These are phyloP conservation scores for Ustilago lituana DNA, from an alignment of 1,284 basidiomycete species.

Conservation along the genomic window DNA sequence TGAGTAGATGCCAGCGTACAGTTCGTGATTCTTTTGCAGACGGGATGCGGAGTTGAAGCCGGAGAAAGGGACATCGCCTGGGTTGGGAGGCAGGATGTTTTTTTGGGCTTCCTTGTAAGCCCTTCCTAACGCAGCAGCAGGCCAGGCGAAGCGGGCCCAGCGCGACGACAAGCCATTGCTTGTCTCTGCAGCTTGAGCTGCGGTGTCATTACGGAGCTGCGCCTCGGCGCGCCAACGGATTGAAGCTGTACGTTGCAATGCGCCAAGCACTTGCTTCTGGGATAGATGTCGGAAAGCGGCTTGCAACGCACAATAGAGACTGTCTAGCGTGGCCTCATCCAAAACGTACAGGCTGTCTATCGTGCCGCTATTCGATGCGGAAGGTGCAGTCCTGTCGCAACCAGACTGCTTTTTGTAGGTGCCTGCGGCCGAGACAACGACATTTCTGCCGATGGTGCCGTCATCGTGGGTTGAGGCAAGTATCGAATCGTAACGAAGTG, in stretches of 20 bases:
- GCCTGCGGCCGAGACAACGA: constrained; percentile 26
- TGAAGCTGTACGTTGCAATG: constrained; percentile 54
- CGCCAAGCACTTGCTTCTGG: constrained; percentile 35
- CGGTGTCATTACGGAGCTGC: constrained; percentile 45
- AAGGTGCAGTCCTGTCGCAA: not conserved
- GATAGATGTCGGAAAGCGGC: constrained; percentile 45
- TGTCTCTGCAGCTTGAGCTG: constrained; percentile 29
- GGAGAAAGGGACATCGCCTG: constrained; percentile 10
- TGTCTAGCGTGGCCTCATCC: constrained; percentile 37
- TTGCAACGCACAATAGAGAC: constrained; percentile 34
- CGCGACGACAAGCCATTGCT: constrained; percentile 24
- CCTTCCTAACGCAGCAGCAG: constrained; percentile 43
- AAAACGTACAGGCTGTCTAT: constrained; percentile 15
- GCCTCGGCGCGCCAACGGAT: constrained; percentile 59
- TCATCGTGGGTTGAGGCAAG: constrained; percentile 1
- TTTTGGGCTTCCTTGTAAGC: constrained; percentile 48
- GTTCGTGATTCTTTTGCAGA: constrained; percentile 13
- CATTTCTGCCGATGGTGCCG: constrained; percentile 22
- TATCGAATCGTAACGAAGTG: constrained; percentile 12
- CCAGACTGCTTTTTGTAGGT: constrained; percentile 34
- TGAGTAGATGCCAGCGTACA: constrained; percentile 13
- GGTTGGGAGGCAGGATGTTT: constrained; percentile 14
- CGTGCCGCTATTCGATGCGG: not conserved
- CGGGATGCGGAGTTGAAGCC: constrained; percentile 4
- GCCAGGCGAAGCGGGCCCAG: constrained; percentile 51